Base-by-base conservation (phyloP, 2,329 filamentous ascomycete genomes). In the Xylaria sp. region DNA sequence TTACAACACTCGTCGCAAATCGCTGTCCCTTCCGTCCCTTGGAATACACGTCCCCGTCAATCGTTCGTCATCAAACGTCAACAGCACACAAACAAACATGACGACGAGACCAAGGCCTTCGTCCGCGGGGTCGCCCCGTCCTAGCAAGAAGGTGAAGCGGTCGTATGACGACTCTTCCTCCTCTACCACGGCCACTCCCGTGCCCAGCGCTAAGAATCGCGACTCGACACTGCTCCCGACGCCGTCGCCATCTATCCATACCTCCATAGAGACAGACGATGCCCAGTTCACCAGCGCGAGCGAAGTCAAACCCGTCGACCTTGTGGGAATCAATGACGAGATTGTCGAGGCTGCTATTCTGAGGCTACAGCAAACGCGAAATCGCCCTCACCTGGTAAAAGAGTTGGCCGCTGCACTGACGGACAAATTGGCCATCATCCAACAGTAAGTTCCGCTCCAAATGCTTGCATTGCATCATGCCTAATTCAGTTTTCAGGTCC, bases 1-100 rank as follows among this genome's bases (percentile, higher is more conserved):
- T 74, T 97, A 97, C 84, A 97, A 97, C 79, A 98, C 94, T 70
- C 91, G 94, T 79, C 90, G 93, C 78, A 98, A 98, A 83, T 97
- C 93, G 74, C 83, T 99, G 69, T 97, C 93, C 65, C 83, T 98
- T 73, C 91, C 92, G 63, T 96, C 93, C 69, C 85, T 98, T 72
- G 95, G 95, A 76, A 97, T 98, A 71, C 91, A 95, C 72, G 83
- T 97, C 67, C 89, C 91, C 67, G 78, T 79, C 82, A 76, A 75
- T 69, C 73, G 77, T 71, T 68, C 76, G 46, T 72, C 76, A 53
- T 68, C 76, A 35, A 64, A 40, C 33, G 47, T 41, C 58, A 66
- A 51, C 63, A 70, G 62, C 54, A 52, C 54, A 31, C 58, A 64
- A 19, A 59, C 64, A 33, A 71, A 58, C 62, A 73, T 71, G 70